These are phyloP conservation scores for Pontederia paniculata DNA, from an alignment of 176 grass and related monocot genomes.

Conservation along the genomic window DNA sequence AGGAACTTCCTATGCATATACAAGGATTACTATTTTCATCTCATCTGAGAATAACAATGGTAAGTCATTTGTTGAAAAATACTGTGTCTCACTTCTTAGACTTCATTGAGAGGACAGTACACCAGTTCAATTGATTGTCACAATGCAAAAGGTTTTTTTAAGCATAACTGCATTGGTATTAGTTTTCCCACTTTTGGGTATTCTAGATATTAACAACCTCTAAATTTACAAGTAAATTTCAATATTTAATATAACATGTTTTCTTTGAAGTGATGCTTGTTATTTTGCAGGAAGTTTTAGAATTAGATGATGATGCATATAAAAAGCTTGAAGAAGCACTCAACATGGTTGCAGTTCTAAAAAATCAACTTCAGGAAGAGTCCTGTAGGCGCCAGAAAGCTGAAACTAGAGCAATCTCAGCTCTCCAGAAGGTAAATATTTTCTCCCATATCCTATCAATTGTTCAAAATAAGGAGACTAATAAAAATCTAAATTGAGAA, in stretches of 20 bases:
- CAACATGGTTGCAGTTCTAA: background rate
- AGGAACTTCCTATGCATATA: too few relatives aligned
- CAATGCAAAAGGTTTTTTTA: too few relatives aligned
- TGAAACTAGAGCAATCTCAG: slow-evolving; percentile 24
- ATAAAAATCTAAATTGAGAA: background rate
- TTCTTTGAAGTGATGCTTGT: background rate
- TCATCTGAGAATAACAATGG: too few relatives aligned
- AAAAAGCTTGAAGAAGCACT: slow-evolving; percentile 3
- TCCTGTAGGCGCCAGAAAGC: slow-evolving; percentile 13
- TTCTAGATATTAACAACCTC: background rate
- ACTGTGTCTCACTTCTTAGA: too few relatives aligned
- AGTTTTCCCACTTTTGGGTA: background rate
- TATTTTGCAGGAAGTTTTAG: slow-evolving; percentile 20
- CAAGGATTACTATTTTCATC: too few relatives aligned
- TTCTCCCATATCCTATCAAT: background rate
- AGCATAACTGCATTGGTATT: background rate
- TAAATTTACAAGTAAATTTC: background rate
- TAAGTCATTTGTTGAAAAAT: too few relatives aligned
- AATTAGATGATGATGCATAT: slow-evolving; percentile 12
- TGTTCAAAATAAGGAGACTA: background rate
- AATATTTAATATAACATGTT: slow-evolving; percentile 1
- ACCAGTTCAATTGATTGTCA: too few relatives aligned
- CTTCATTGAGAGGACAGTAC: too few relatives aligned
- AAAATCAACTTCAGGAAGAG: slow-evolving; percentile 23
- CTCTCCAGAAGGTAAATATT: slow-evolving; percentile 29